Evolutionary conservation across 805 yeast genomes (phyloP), one percentile per base, ranked within the genome.

Genomic region (Kregervanrija delftensis): DNA sequence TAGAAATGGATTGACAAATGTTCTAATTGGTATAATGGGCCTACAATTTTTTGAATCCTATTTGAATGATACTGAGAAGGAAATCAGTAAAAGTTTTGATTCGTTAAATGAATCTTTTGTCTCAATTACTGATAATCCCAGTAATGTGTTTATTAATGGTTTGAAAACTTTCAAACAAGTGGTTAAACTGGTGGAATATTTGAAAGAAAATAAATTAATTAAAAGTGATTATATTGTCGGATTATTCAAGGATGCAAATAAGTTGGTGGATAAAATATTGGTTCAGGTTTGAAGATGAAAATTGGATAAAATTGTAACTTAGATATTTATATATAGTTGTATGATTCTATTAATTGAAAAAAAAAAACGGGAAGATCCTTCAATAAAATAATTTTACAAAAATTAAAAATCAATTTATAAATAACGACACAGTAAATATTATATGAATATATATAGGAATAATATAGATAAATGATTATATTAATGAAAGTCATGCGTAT

Each of bases 1-100:
- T 56, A 73, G 69, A 46, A 60, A 58, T 28, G 67, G 68, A 36
- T 60, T 77, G 31, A 82, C 86, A 47, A 82, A 73, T 55, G 79
- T 87, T 1, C 66, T 84, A 11, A 59, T 81, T 54, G 91, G 86
- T 8, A 71, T 83, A 10, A 67, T 82, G 3, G 66, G 74, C 5
- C 79, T 79, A 54, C 65, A 75, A 14, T 77, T 73, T 51, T 70
- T 79, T 37, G 79, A 75, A 45, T 35, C 41, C 0, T 57, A 53
- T 40, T 39, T 52, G 11, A 42, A 43, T 15, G 56, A 56, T 12
- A 30, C 46, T 28, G 49, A 53, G 15, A 13, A 50, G 2, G 42
- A 42, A 5, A 22, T 22, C 8, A 22, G 28, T 12, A 51, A 49
- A 33, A 45, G 51, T 1, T 37, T 53, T 8, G 30, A 47, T n/a